Percentiles rank a stretch among this genome's conserved stretches.
Evolutionary conservation across 2,329 filamentous ascomycete genomes (phyloP).

Genomic region (Davidsoniella eucalypti): DNA sequence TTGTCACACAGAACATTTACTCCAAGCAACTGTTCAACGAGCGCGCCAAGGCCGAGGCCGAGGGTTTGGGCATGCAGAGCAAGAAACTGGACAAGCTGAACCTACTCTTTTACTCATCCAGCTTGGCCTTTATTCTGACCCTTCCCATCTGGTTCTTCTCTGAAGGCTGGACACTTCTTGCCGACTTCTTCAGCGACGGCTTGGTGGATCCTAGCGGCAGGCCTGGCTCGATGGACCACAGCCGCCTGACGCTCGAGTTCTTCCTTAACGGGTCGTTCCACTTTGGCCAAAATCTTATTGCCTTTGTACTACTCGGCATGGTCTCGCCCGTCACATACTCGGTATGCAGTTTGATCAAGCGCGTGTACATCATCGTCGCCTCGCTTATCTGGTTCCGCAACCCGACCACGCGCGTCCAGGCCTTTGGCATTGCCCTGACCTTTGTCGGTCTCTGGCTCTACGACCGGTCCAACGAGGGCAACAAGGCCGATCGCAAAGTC

Average conservation of each 20-base stretch:
- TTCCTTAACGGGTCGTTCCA: constrained; percentile 95
- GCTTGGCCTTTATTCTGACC: constrained; percentile 76
- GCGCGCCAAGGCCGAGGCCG: constrained; percentile 66
- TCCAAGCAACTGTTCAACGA: constrained; percentile 98
- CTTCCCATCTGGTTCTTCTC: constrained; percentile 84
- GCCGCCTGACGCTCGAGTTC: constrained; percentile 64
- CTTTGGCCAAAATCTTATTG: constrained; percentile 90
- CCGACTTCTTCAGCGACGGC: constrained; percentile 69
- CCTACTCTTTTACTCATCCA: constrained; percentile 90
- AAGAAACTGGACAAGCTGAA: constrained; percentile 94
- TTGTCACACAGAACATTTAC: constrained; percentile 96
- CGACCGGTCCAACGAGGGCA: constrained; percentile 76
- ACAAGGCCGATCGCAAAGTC: constrained; percentile 71
- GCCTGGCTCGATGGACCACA: constrained; percentile 59
- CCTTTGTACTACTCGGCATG: constrained; percentile 81
- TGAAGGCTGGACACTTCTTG: constrained; percentile 63
- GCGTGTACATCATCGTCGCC: constrained; percentile 89
- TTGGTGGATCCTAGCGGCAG: constrained; percentile 43
- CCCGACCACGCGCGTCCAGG: constrained; percentile 69
- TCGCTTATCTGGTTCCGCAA: constrained; percentile 95
- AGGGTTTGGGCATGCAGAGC: constrained; percentile 41
- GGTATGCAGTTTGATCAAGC: constrained; percentile 88
- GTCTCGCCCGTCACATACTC: constrained; percentile 95
- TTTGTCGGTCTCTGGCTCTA: constrained; percentile 91
- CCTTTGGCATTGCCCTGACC: constrained; percentile 70